Conservation (phyloP, 2,329 filamentous ascomycete species). For the Aspergillus sp. region DNA sequence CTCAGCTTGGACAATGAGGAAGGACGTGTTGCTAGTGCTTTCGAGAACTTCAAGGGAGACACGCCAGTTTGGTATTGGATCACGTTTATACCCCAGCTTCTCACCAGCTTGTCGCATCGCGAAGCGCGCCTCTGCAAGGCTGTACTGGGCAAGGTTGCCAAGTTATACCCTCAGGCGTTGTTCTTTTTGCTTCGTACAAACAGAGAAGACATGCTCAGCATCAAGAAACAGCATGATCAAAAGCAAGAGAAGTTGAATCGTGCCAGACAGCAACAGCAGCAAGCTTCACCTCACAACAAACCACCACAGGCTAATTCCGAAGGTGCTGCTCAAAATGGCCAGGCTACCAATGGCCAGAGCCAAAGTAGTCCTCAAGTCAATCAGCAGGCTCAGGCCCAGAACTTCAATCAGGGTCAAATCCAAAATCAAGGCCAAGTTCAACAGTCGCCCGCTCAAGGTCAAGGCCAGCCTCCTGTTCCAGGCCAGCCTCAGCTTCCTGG, state of each 20-base stretch:
- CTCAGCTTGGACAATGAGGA: conserved; percentile 88
- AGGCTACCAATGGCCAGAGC: conserved; percentile 17
- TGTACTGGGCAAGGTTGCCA: conserved; percentile 88
- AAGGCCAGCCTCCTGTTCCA: conserved; percentile 16
- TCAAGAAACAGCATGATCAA: conserved; percentile 78
- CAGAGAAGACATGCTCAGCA: conserved; percentile 85
- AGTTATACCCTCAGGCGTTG: conserved; percentile 88
- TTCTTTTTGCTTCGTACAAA: conserved; percentile 95
- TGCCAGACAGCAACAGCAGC: conserved; percentile 61
- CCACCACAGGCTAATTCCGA: conserved; percentile 41
- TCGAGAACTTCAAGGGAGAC: conserved; percentile 95
- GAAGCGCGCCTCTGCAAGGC: conserved; percentile 82
- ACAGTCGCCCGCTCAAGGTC: conserved; percentile 14
- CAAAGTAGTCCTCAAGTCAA: conserved; percentile 11
- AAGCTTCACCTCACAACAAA: conserved; percentile 33
- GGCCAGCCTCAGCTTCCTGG: conserved; percentile 12
- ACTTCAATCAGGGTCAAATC: conserved; percentile 1
- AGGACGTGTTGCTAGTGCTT: conserved; percentile 76
- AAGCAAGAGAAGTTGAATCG: conserved; percentile 57
- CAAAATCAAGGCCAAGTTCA: conserved; percentile 17
- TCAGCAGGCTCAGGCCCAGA: conserved; percentile 4
- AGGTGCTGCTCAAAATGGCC: conserved; percentile 24
- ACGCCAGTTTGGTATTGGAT: conserved; percentile 99
- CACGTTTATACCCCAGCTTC: conserved; percentile 93
- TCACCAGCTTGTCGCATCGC: conserved; percentile 85